Evolutionary conservation across 2,329 filamentous ascomycete genomes (phyloP).

Genomic region (Podosphaera leucotricha): DNA sequence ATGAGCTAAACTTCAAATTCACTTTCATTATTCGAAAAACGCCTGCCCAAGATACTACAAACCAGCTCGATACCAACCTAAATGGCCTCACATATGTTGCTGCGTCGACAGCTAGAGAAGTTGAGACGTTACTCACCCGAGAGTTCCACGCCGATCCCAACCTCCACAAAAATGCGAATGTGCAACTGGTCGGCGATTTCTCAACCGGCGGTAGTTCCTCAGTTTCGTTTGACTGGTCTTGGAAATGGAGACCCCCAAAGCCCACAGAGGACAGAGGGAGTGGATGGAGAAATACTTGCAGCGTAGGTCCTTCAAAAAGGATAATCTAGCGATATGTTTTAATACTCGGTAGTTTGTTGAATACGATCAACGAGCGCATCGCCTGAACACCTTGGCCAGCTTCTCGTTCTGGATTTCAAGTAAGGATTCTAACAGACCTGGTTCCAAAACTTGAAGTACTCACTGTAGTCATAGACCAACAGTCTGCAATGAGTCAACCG

Average conservation of each 20-base stretch:
- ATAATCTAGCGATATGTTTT: slow-evolving; percentile 3
- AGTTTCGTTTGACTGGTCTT: slow-evolving; percentile 81
- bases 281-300: slow-evolving; percentile 91
- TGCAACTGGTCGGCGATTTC: slow-evolving; percentile 84
- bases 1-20: slow-evolving; percentile 83
- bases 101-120: slow-evolving; percentile 61
- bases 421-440: slow-evolving; percentile 18
- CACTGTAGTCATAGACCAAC: slow-evolving; percentile 7
- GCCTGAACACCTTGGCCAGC: slow-evolving; percentile 64
- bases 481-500: slow-evolving; percentile 27
- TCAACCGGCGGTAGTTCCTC: slow-evolving; percentile 61
- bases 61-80: slow-evolving; percentile 46
- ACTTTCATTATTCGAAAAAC: slow-evolving; percentile 55
- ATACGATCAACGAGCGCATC: slow-evolving; percentile 82
- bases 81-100: slow-evolving; percentile 83
- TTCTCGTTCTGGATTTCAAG: slow-evolving; percentile 93
- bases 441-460: slow-evolving; percentile 2
- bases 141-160: slow-evolving; percentile 97
- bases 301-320: slow-evolving; percentile 26
- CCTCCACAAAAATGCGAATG: slow-evolving; percentile 88
- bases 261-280: slow-evolving; percentile 56
- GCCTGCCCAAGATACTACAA: slow-evolving; percentile 24
- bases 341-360: slow-evolving; percentile 51
- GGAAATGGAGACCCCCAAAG: slow-evolving; percentile 92
- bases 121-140: slow-evolving; percentile 80